Evolutionary conservation across 495 filamentous ascomycete genomes (phyloP), one percentile per base, ranked within the genome.

Genomic region (Glarea lozoyensis): DNA sequence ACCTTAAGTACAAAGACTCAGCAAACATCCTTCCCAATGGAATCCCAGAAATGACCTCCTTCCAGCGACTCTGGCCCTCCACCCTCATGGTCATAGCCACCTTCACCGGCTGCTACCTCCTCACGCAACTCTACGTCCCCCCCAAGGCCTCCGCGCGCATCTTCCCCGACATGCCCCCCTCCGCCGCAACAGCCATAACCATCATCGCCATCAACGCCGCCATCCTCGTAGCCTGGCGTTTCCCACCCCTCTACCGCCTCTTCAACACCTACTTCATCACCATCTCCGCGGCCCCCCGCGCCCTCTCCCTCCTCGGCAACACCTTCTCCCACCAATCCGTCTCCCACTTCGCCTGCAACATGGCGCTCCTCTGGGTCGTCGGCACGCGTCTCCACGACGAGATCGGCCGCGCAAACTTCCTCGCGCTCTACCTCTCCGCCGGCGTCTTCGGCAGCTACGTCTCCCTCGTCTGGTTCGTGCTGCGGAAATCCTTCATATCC

Each of bases 191-290:
- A 9, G 65, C 87, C 10, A 58, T 75, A 35, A 66, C 65, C 11
- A 66, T 96, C 40, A 73, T 90, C 23, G 70, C 65, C 15, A 54
- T 70, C 24, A 94, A 95, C 54, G 24, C 79, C 10, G 52, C 64
- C 3, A 61, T 89, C 12, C 84, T 72, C 42, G 25, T 70, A 6
- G 46, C 70, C 12, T 94, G 88, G 86, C 75, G 71, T 50, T 35
- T 75, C 2, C 86, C 87, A 3, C 72, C 78, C 0, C 43, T 79
- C 10, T 94, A 84, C 82, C 60, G 63, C n/a, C 31, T 83, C 10
- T 60, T 96, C 25, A 94, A 93, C 56, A 76, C 67, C 27, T 86
- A 87, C 59, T 86, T 95, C 55, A 70, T 92, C 30, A 62, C 79
- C 9, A 65, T 83, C 12, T 75, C 85, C 3, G 81, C 75, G 5